These are phyloP conservation scores for Ascochyta lentis DNA, from an alignment of 2,329 filamentous ascomycete genomes.

Conservation along the genomic window DNA sequence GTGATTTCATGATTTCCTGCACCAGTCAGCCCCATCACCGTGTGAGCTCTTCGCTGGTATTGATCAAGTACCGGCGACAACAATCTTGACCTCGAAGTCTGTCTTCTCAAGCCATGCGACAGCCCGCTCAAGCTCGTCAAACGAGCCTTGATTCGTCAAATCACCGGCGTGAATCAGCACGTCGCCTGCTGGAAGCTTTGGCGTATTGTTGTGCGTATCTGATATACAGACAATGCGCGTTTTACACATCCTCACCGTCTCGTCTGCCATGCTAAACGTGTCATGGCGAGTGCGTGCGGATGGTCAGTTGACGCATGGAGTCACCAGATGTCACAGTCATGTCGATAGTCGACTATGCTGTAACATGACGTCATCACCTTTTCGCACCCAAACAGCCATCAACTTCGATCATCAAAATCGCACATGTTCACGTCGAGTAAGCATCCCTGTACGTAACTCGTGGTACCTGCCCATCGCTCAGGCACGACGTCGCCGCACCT, in stretches of 20 bases:
- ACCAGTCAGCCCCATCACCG: neutral
- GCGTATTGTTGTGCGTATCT: conserved; percentile 73
- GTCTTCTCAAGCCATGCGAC: conserved; percentile 72
- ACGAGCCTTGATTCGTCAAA: conserved; percentile 74
- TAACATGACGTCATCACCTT: conserved; percentile 8
- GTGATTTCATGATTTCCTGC: conserved; percentile 78
- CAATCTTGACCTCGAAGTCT: conserved; percentile 73
- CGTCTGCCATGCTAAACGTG: neutral
- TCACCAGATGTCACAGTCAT: too few species aligned
- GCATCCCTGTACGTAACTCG: conserved; percentile 3
- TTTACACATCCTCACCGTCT: conserved; percentile 20
- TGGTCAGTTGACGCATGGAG: neutral
- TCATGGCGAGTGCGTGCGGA: neutral
- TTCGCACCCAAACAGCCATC: neutral
- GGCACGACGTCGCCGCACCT: conserved; percentile 8
- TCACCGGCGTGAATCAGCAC: conserved; percentile 80
- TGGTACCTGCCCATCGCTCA: conserved; percentile 16
- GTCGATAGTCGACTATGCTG: neutral
- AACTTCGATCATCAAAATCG: neutral
- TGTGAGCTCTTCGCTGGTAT: too few species aligned
- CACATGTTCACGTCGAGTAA: neutral
- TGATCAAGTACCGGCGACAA: conserved; percentile 65
- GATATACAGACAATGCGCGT: conserved; percentile 77
- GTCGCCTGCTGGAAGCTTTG: conserved; percentile 73
- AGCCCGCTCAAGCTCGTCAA: conserved; percentile 63